Base-by-base conservation (phyloP, 306 rosid genomes). In the Lithocarpus polystachyus region DNA sequence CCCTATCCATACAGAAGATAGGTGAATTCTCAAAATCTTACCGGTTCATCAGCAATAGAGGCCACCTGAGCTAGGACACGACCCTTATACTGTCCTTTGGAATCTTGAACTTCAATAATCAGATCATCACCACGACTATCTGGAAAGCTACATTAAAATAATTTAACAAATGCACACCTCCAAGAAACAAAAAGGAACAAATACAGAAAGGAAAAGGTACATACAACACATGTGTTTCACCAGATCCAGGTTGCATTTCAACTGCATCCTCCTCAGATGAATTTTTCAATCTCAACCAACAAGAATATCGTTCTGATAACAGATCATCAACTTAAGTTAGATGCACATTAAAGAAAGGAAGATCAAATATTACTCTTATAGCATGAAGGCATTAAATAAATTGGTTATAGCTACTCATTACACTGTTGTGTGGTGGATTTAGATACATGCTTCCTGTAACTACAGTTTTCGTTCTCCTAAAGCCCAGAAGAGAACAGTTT, bases 31-130 rank as follows among this genome's bases (percentile, higher is more conserved):
- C 22, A 76, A 76, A 79, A 56, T 14, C 65, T 3, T 79, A 86
- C 84, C 3, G 70, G 80, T 28, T 76, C 73, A 57, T 85, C 82
- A 71, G 84, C 78, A 10, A 86, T 35, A 19, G 78, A 69, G 62
- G 84, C 82, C 45, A 86, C 87, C 77, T 82, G 80, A 75, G 67
- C 86, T 31, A 75, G 12, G 31, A 56, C 82, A 35, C 73, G 84
- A 7, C 89, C 87, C 51, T 56, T 70, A 53, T 45, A 8, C 18
- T 61, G 71, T 52, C 81, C 83, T 35, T 77, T 76, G 52, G 87
- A 82, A 77, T 82, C 84, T 74, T 77, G 81, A 5, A 86, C 69
- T 57, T 77, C 82, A 70, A 86, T 52, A 31, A 77, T 56, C 74
- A 86, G 53, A 74, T 80, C 80, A 53, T 82, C 87, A 52, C 73